Base-by-base conservation (phyloP, 202 grass and related monocot genomes). In the Eragrostis tef region DNA sequence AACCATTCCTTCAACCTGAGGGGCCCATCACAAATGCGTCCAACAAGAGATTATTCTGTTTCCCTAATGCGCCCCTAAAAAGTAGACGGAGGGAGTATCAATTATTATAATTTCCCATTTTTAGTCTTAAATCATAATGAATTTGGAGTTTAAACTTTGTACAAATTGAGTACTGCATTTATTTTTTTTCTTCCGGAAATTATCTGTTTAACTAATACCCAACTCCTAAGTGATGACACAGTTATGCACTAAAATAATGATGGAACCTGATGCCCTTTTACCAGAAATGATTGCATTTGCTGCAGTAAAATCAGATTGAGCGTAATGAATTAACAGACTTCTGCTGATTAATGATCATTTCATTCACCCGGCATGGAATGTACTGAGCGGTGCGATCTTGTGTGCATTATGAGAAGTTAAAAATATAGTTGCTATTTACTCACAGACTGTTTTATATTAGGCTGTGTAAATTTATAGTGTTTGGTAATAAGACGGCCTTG, bases 351-450 rank as follows among this genome's bases (percentile, higher is more conserved):
- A 75, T 75, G 59, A n/a, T n/a, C 22, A 65, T 46, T 54, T 5
- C 5, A 2, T 22, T 66, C 11, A 8, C 34, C 31, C 1, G 48
- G 47, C 68, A 74, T 67, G 27, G 9, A 1, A 56, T 78, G 47
- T 58, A 9, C 67, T 66, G 6, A 20, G 7, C 12, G 9, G 48
- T 74, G 22, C 42, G 11, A 54, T 54, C 42, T 52, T 69, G 10
- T 60, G n/a, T 70, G 20, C 70, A 25, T 50, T 42, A 57, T 31
- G 29, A 31, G 29, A 67, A 70, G 67, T 17, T 70, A 20, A 77
- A 49, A 69, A 17, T 17, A 54, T 44, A 22, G 29, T 39, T 71
- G 8, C 8, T 65, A 46, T 71, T 81, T 85, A 1, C n/a, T 67
- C n/a, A 21, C 24, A 41, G 50, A 51, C 25, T 67, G 9, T 1